Conservation (phyloP, 257 asterid species). For the Scutellaria baicalensis region DNA sequence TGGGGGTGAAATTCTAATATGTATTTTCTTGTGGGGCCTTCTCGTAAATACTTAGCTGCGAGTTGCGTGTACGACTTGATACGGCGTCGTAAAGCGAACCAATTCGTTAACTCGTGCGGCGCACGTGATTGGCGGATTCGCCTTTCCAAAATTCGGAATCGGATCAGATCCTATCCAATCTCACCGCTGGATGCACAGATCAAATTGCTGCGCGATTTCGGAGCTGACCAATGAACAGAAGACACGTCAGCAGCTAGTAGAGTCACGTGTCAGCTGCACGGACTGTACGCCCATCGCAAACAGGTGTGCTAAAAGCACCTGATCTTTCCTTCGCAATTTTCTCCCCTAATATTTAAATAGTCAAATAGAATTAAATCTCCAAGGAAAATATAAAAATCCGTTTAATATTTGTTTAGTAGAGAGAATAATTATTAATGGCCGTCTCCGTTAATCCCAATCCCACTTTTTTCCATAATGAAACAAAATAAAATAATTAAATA, state of each 20-base stretch:
- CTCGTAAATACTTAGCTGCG: neutral
- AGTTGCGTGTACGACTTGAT: constrained; percentile 1
- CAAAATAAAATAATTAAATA: constrained; percentile 8
- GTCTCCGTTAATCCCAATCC: neutral
- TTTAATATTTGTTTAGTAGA: neutral
- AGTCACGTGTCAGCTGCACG: constrained; percentile 30
- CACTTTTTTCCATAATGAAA: constrained; percentile 13
- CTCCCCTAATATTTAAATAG: no score
- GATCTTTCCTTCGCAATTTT: neutral
- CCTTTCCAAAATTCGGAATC: neutral
- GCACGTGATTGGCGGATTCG: constrained; percentile 13
- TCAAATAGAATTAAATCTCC: constrained; percentile 8
- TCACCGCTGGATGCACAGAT: neutral
- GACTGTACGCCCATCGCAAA: neutral
- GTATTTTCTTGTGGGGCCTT: neutral
- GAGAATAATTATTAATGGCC: constrained; percentile 2
- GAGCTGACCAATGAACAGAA: neutral
- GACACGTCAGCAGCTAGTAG: neutral
- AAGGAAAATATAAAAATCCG: neutral
- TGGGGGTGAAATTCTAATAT: neutral
- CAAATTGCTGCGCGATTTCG: neutral
- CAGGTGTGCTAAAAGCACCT: constrained; percentile 15
- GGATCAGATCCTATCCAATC: constrained; percentile 14
- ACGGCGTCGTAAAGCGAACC: constrained; percentile 20
- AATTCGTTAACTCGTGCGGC: constrained; percentile 7